Percentiles rank a stretch among this genome's conserved stretches.
Evolutionary conservation across 306 rosid species (phyloP).

Genomic region (Elaeagnus macrophylla): DNA sequence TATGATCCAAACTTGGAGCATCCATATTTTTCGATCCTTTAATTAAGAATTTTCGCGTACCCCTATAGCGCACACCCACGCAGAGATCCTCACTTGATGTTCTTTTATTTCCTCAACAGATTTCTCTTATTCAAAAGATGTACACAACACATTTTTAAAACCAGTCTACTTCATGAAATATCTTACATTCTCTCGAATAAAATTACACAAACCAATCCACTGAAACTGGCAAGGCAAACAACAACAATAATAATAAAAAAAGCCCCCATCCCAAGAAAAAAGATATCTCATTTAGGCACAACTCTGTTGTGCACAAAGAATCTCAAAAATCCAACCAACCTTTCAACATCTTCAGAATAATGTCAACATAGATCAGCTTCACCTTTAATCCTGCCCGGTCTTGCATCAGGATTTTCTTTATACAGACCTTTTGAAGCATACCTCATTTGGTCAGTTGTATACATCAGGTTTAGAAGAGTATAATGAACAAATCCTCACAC

Average conservation of each 20-base stretch:
- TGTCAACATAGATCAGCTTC: slow-evolving; percentile 43
- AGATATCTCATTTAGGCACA: slow-evolving; percentile 49
- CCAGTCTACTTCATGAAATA: slow-evolving; percentile 30
- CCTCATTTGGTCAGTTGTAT: slow-evolving; percentile 38
- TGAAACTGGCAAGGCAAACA: slow-evolving; percentile 16
- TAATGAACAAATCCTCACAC: slow-evolving; percentile 36
- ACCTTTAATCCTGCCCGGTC: slow-evolving; percentile 69
- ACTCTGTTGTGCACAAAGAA: slow-evolving; percentile 67
- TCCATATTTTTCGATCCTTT: no score
- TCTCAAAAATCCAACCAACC: slow-evolving; percentile 58
- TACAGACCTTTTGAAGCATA: slow-evolving; percentile 33
- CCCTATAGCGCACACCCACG: no score
- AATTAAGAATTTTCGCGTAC: no score
- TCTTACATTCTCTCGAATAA: slow-evolving; percentile 29
- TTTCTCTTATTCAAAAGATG: slow-evolving; percentile 10
- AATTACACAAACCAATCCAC: slow-evolving; percentile 33
- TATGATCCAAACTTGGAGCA: no score
- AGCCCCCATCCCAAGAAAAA: slow-evolving; percentile 41
- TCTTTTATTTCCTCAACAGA: background rate
- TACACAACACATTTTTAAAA: slow-evolving; percentile 23
- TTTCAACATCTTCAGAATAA: slow-evolving; percentile 43
- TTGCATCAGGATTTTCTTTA: slow-evolving; percentile 37
- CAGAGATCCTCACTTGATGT: background rate
- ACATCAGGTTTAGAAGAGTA: slow-evolving; percentile 62
- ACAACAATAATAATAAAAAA: slow-evolving; percentile 11